Base-by-base conservation (phyloP, 2,329 filamentous ascomycete genomes). In the Fusarium globosum region DNA sequence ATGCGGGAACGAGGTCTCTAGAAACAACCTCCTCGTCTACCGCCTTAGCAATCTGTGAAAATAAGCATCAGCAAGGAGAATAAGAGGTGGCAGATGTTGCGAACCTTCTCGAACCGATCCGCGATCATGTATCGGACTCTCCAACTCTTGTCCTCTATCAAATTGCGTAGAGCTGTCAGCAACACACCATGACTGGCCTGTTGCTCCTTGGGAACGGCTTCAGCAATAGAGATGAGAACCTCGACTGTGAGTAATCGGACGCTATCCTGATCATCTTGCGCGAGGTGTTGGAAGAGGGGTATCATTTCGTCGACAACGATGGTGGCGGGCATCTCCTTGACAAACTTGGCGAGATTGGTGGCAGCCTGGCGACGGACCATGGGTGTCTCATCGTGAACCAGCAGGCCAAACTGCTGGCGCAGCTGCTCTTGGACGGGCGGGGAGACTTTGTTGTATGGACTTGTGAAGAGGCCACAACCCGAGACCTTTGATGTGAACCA, bases 401-500 rank as follows among this genome's bases (percentile, higher is more conserved):
- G 90, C 80, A 94, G 91, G 68, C 93, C 92, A 79, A 98, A 99
- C 80, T 98, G 94, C 83, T 96, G 92, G 80, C 96, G 91, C 68
- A 99, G 91, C 78, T 92, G 92, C 85, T 97, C 94, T 85, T 99
- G 96, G 76, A 95, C 91, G n/a, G 91, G 88, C 58, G 92, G 89
- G 62, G 94, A 93, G 68, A 96, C 94, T 87, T 97, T 97, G 79
- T 92, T 93, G 87, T 99, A 99, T 74, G 96, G 96, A 55, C 92
- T 90, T 82, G 94, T 96, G 87, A 96, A 99, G 72, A 99, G 92
- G 72, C 96, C 96, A 75, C 96, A 97, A 72, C 96, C 96, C 38
- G 96, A 99, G 75, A 99, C 96, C 86, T 98, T 99, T 75, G 96
- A 98, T 65, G 96, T 99, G 85, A 99, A 99, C 96, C 96, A 99